Percentiles rank a stretch among this genome's conserved stretches.
Evolutionary conservation across 768 basidiomycete species (phyloP).

Genomic region (Clavulina sp.): DNA sequence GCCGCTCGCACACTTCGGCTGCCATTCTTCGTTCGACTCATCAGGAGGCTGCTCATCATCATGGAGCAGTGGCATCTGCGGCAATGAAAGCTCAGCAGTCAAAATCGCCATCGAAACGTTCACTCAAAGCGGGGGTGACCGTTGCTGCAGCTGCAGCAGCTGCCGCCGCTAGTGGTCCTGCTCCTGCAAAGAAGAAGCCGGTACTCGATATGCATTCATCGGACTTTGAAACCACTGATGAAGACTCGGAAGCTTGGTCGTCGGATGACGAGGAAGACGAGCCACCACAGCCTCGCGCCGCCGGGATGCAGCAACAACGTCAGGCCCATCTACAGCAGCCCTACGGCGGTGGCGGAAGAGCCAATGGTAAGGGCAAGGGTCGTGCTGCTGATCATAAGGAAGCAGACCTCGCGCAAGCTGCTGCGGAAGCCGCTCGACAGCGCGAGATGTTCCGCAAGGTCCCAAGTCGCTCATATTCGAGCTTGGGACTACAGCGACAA

Average conservation of each 20-base stretch:
- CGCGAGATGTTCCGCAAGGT: slow-evolving; percentile 35
- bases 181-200: too few relatives aligned
- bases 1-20: too few relatives aligned
- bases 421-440: slow-evolving; percentile 42
- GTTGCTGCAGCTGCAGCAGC: too few relatives aligned
- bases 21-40: too few relatives aligned
- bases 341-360: slow-evolving; percentile 15
- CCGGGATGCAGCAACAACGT: too few relatives aligned
- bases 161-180: too few relatives aligned
- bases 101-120: too few relatives aligned
- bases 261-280: slow-evolving; percentile 28
- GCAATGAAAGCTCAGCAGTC: too few relatives aligned
- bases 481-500: slow-evolving; percentile 31
- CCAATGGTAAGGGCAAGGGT: slow-evolving; percentile 13
- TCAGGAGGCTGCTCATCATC: too few relatives aligned
- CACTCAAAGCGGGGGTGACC: too few relatives aligned
- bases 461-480: slow-evolving; percentile 11
- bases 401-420: slow-evolving; percentile 27
- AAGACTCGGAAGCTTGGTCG: slow-evolving; percentile 26
- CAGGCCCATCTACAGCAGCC: too few relatives aligned
- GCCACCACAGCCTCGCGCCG: slow-evolving; percentile 21
- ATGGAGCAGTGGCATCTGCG: too few relatives aligned
- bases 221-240: slow-evolving; percentile 24
- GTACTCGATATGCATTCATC: slow-evolving; percentile 22
- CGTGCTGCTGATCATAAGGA: slow-evolving; percentile 12